phyloP scores from a whole-genome alignment of 2,329 filamentous ascomycete species.

The Endothia cerciana region DNA sequence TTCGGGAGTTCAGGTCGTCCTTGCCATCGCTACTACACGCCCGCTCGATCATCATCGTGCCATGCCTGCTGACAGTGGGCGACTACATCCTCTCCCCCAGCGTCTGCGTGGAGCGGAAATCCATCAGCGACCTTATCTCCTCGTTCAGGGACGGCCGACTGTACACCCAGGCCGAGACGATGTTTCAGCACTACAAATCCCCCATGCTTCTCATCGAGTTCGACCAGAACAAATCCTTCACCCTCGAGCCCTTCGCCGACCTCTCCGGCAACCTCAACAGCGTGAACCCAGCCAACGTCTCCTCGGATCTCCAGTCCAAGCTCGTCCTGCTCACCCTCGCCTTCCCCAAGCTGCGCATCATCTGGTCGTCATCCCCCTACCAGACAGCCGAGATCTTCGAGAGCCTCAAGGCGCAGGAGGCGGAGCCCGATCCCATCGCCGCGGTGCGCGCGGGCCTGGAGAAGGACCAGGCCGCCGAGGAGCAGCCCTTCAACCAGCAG shows the following conservation, averaged over 20 bases:
- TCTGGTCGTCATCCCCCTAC: conserved; percentile 92
- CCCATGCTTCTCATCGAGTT: conserved; percentile 97
- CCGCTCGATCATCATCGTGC: conserved; percentile 83
- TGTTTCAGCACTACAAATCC: conserved; percentile 89
- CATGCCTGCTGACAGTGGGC: conserved; percentile 93
- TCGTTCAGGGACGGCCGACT: conserved; percentile 91
- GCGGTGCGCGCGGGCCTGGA: conserved; percentile 84
- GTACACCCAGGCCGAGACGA: conserved; percentile 89
- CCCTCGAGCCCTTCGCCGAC: conserved; percentile 80
- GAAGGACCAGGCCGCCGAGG: conserved; percentile 61
- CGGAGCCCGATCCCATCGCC: conserved; percentile 86
- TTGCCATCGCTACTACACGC: conserved; percentile 90
- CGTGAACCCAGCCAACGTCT: conserved; percentile 60
- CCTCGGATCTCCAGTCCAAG: conserved; percentile 84
- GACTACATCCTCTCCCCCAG: conserved; percentile 92
- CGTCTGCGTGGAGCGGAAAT: conserved; percentile 95
- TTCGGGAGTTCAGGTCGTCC: conserved; percentile 93
- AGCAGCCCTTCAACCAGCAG: conserved; percentile 78
- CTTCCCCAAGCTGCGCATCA: conserved; percentile 85
- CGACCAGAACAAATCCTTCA: conserved; percentile 96
- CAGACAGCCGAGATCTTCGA: conserved; percentile 98
- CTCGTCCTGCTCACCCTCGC: conserved; percentile 90
- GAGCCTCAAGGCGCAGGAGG: conserved; percentile 84
- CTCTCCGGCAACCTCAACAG: conserved; percentile 64
- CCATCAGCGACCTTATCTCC: conserved; percentile 84